These are phyloP conservation scores for Biscogniauxia sp. DNA, from an alignment of 2,329 filamentous ascomycete genomes.

Conservation along the genomic window DNA sequence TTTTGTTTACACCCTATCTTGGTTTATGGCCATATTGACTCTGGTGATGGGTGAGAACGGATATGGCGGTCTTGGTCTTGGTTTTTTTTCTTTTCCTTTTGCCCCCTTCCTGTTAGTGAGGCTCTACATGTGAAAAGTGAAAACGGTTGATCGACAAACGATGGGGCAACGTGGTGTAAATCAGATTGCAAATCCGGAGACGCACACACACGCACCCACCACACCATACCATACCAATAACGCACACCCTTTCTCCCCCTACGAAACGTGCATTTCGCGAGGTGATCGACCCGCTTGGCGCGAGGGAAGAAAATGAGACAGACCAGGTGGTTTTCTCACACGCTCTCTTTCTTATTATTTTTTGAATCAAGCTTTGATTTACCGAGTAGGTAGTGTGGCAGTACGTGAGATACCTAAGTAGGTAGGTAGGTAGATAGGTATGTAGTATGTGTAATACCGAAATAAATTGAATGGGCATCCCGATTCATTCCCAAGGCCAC, in stretches of 20 bases:
- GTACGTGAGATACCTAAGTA: too few species aligned
- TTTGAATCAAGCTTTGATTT: too few species aligned
- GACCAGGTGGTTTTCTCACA: too few species aligned
- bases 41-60: too few species aligned
- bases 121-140: not conserved
- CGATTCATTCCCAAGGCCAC: too few species aligned
- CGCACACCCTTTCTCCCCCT: not conserved
- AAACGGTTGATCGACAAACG: slow-evolving; percentile 1
- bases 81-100: too few species aligned
- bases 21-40: too few species aligned
- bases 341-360: not conserved
- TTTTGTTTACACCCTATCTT: not conserved
- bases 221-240: not conserved
- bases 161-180: not conserved
- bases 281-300: not conserved
- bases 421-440: too few species aligned
- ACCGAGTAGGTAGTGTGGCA: not conserved
- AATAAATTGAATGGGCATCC: too few species aligned
- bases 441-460: too few species aligned
- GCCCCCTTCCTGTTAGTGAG: not conserved
- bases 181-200: not conserved
- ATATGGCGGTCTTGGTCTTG: too few species aligned
- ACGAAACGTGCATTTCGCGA: not conserved
- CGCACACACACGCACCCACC: not conserved
- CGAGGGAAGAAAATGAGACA: not conserved